Percentiles rank a stretch among this genome's conserved stretches.
Evolutionary conservation across 2,329 filamentous ascomycete species (phyloP).

Genomic region (Fusarium proliferatum): DNA sequence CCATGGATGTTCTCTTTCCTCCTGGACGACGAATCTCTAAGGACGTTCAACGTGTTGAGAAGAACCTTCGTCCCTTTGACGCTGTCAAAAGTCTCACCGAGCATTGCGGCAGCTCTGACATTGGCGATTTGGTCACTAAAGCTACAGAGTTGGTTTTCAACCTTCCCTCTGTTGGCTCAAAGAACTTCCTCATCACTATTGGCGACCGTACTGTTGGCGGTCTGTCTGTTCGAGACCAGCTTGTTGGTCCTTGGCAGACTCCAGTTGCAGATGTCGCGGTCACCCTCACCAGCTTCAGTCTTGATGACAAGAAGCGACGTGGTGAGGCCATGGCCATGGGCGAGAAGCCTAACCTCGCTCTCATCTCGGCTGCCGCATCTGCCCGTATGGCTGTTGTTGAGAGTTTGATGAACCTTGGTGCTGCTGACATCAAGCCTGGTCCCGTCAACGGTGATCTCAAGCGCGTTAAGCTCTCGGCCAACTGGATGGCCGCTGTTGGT

Average conservation of each 20-base stretch:
- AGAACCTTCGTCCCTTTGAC: constrained; percentile 78
- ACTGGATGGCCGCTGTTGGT: constrained; percentile 98
- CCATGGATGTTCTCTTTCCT: constrained; percentile 89
- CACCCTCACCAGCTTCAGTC: constrained; percentile 81
- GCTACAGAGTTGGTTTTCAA: constrained; percentile 85
- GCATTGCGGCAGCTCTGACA: constrained; percentile 66
- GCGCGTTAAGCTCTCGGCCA: constrained; percentile 89
- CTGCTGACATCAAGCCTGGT: constrained; percentile 68
- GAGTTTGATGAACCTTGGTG: constrained; percentile 91
- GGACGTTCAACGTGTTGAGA: constrained; percentile 42
- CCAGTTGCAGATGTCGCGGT: constrained; percentile 95
- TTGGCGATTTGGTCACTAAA: constrained; percentile 52
- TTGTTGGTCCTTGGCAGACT: constrained; percentile 96
- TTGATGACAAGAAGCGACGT: constrained; percentile 73
- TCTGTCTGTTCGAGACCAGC: constrained; percentile 88
- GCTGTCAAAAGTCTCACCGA: constrained; percentile 72
- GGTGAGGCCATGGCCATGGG: constrained; percentile 99
- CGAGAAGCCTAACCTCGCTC: constrained; percentile 86
- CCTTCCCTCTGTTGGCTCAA: constrained; percentile 92
- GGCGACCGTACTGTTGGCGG: constrained; percentile 93
- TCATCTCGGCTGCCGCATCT: constrained; percentile 90
- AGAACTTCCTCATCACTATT: constrained; percentile 97
- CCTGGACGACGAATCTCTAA: constrained; percentile 58
- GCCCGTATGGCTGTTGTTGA: constrained; percentile 97
- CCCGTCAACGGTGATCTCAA: constrained; percentile 70